Conservation (phyloP, 139 green algal genomes). For the Volvox africanus region DNA sequence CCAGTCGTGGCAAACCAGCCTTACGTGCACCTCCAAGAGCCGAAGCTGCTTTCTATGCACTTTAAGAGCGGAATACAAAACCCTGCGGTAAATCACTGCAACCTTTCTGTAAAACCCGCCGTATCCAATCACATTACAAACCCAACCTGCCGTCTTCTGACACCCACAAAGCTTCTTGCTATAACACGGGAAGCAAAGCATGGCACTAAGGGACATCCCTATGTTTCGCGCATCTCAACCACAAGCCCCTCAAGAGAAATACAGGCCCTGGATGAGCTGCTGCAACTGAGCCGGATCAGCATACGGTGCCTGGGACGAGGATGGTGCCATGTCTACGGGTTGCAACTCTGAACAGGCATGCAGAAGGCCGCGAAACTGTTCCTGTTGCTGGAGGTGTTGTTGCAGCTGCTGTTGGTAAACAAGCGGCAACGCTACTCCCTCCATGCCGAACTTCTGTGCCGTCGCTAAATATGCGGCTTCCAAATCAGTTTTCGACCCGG, state of each 20-base stretch:
- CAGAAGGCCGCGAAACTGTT: slow-evolving; percentile 21
- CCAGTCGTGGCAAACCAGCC: slow-evolving; percentile 10
- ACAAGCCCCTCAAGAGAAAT: slow-evolving; percentile 4
- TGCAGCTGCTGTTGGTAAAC: slow-evolving; percentile 37
- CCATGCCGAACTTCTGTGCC: slow-evolving; percentile 41
- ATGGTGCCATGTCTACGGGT: not conserved
- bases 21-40: not conserved
- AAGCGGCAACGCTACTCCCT: slow-evolving; percentile 5
- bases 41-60: slow-evolving; percentile 15
- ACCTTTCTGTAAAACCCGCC: not conserved
- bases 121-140: not conserved
- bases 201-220: not conserved
- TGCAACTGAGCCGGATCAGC: slow-evolving; percentile 11
- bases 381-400: slow-evolving; percentile 30
- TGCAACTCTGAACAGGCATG: slow-evolving; percentile 13
- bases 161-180: not conserved
- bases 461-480: slow-evolving; percentile 17
- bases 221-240: not conserved
- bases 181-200: not conserved
- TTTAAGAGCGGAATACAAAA: slow-evolving; percentile 1
- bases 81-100: slow-evolving; percentile 27
- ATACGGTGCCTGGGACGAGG: not conserved
- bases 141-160: slow-evolving; percentile 26
- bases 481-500: not conserved
- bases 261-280: slow-evolving; percentile 43